Percentiles rank a stretch among this genome's conserved stretches.
Evolutionary conservation across 192 early-diverging fungal species (phyloP).

Genomic region (Phycomyces nitens): DNA sequence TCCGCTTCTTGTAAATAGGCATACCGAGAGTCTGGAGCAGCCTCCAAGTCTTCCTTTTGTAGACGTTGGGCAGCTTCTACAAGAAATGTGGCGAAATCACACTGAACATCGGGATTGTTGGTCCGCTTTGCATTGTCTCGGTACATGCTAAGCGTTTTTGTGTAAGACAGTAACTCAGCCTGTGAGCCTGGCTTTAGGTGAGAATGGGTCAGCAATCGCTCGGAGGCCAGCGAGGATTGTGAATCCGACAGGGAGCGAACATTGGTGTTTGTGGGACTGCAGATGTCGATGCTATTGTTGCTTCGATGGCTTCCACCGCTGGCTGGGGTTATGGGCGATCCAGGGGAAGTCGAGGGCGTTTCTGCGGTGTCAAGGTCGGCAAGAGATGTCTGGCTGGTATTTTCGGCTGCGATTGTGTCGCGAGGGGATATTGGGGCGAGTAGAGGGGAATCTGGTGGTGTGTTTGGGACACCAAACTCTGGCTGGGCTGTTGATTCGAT

Average conservation of each 20-base stretch:
- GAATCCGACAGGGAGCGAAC: background rate
- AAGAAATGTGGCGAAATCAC: conserved; percentile 61
- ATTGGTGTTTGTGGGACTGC: background rate
- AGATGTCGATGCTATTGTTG: background rate
- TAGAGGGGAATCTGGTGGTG: background rate
- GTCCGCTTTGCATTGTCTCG: conserved; percentile 60
- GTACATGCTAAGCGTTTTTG: conserved; percentile 52
- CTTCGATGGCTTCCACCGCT: too few relatives aligned
- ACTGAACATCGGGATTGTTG: conserved; percentile 52
- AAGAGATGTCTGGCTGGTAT: background rate
- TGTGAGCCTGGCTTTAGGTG: conserved; percentile 55
- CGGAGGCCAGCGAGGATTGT: background rate
- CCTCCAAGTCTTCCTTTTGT: conserved; percentile 23
- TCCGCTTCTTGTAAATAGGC: conserved; percentile 58
- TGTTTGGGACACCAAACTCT: background rate
- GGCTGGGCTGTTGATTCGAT: background rate
- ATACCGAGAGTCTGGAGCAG: background rate
- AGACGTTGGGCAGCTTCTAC: conserved; percentile 46
- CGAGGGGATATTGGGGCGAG: background rate
- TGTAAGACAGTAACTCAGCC: conserved; percentile 47
- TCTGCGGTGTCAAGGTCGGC: too few relatives aligned
- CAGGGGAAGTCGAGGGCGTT: too few relatives aligned
- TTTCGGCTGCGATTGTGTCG: background rate
- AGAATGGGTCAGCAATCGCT: conserved; percentile 38
- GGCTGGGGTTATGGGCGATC: too few relatives aligned